Evolutionary conservation across 2,329 filamentous ascomycete genomes (phyloP), one percentile per base, ranked within the genome.

Genomic region (Aspergillus amoenus): DNA sequence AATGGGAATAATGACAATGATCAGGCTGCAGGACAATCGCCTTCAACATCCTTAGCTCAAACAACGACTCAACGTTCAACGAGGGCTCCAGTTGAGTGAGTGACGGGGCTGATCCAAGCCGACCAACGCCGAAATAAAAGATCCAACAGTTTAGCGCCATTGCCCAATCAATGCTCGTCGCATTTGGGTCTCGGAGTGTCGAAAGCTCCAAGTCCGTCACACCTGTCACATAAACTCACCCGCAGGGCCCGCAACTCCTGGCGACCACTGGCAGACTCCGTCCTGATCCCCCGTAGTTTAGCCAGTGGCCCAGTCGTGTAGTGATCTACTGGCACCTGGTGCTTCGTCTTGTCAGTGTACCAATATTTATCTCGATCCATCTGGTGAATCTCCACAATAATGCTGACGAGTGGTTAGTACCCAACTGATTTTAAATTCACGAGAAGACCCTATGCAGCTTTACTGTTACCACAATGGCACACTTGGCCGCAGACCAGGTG

Each of bases 171-270:
- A 12, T 11, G 22, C 27, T 12, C 42, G 18, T 8, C 27, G 41
- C 34, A 21, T 17, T 13, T 27, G 40, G 17, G 18, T 5, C 17
- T 49, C 32, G 24, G 5, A 7, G 22, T n/a, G 12, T 22, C 18
- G 17, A 24, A 13, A 5, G 21, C 21, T 17, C 17, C 21, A 43
- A 18, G 42, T 12, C 51, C 34, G 34, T 53, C 51, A 53, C 43
- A 53, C 22, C 43, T 53, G 51, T 53, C 51, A 53, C 34, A 53
- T n/a, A 40, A 52, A 52, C 32, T 30, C 13, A 39, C 27, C 27
- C 15, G 5, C 44, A 17, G 12, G 24, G 15, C 27, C 27, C 27
- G 8, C 27, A 9, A 30, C 27, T 30, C 27, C 27, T 30, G 8
- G 27, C 27, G 27, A 9, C 27, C 27, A 30, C 27, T 11, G 27